Percentiles rank a stretch among this genome's conserved stretches.
Evolutionary conservation across 2,329 filamentous ascomycete species (phyloP).

Genomic region (Ascochyta pisi): DNA sequence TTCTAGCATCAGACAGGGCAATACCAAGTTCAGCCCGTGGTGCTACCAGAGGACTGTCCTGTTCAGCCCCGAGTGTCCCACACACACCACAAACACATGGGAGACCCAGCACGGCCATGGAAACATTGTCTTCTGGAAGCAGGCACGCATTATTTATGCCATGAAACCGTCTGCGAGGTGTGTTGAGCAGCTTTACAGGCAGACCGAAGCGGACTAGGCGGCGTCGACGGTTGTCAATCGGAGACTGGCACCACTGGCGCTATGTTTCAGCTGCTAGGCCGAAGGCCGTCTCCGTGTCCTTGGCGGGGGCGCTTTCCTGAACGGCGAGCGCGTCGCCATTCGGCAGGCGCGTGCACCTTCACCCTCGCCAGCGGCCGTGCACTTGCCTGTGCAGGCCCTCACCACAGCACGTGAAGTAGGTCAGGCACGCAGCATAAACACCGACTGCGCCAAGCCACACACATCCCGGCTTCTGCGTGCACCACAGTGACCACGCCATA

Average conservation of each 20-base stretch:
- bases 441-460: neutral
- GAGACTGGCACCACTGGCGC: constrained; percentile 20
- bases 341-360: constrained; percentile 8
- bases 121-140: constrained; percentile 23
- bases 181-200: constrained; percentile 11
- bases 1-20: neutral
- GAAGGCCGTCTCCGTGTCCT: constrained; percentile 4
- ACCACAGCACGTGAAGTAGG: constrained; percentile 35
- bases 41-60: neutral
- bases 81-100: neutral
- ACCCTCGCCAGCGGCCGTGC: neutral
- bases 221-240: constrained; percentile 30
- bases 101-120: constrained; percentile 6
- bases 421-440: constrained; percentile 1
- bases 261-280: constrained; percentile 34
- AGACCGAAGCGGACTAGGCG: constrained; percentile 19
- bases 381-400: neutral
- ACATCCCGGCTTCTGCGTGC: constrained; percentile 8
- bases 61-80: neutral
- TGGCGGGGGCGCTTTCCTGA: constrained; percentile 6
- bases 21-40: neutral
- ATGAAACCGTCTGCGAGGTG: constrained; percentile 5
- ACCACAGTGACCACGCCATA: neutral
- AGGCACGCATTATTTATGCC: constrained; percentile 16
- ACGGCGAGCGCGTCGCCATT: constrained; percentile 26